Evolutionary conservation across 1,284 basidiomycete genomes (phyloP), one percentile per base, ranked within the genome.

Genomic region (Porogramme epimiltina): DNA sequence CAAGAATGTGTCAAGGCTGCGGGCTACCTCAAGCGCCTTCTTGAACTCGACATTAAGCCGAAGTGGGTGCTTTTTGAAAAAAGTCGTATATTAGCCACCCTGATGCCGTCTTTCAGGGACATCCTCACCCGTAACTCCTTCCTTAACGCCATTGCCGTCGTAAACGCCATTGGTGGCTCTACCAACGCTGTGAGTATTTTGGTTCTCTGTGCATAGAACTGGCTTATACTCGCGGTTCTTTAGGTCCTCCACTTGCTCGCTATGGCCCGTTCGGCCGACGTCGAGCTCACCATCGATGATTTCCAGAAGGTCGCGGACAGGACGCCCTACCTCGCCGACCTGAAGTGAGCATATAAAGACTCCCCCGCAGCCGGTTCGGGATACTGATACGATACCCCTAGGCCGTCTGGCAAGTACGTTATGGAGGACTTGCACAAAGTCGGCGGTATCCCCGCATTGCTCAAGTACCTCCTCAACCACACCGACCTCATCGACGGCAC

Each of bases 381-480:
- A 42, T 43, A n/a, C 49, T 33, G 11, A 38, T 45, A 36, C 36
- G 20, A 23, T 49, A 1, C 41, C 11, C 33, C 11, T 50, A 89
- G 87, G 70, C 95, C 95, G 6, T 93, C 91, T 24, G 95, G 95
- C 23, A 89, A 89, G 75, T 98, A 95, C 72, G 89, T 92, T 64
- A 98, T 98, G 95, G 93, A 98, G 74, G 95, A 98, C 68, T 79
- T 99, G 28, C 92, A 98, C 78, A 84, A 81, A 60, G 87, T 94
- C 59, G 95, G 95, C 34, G 95, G 95, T 53, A 88, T 95, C 56
- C 95, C 95, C 0, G 83, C 82, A 1, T 73, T 89, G 47, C 69
- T 92, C 55, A 91, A 89, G 69, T 98, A 98, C 73, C 82, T 98
- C 42, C 78, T 96, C 58, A 91, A 93, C 63, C 76, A 93, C 69